phyloP scores from a whole-genome alignment of 169 alveolate species.

The Plasmodium billcollinsi region DNA sequence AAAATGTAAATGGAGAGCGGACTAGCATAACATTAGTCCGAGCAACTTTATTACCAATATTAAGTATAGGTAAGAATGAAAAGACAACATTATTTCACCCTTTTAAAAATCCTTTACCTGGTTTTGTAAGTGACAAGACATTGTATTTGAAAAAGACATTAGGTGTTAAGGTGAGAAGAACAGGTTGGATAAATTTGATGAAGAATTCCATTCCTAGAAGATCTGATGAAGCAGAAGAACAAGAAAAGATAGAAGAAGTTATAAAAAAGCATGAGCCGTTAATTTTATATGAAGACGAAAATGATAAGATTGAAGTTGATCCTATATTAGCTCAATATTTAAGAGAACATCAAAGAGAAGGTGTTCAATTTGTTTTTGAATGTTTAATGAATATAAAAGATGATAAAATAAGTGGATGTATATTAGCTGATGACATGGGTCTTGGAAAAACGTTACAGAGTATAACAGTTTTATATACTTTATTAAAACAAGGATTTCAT shows the following conservation, averaged over 20 bases:
- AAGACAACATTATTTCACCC: constrained; percentile 69
- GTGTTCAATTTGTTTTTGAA: constrained; percentile 92
- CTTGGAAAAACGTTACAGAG: constrained; percentile 93
- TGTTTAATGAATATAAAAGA: constrained; percentile 93
- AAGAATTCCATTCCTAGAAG: constrained; percentile 42
- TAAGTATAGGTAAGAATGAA: constrained; percentile 57
- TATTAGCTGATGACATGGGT: constrained; percentile 95
- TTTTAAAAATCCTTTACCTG: constrained; percentile 62
- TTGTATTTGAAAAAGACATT: constrained; percentile 33
- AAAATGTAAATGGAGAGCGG: constrained; percentile 14
- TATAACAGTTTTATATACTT: constrained; percentile 92
- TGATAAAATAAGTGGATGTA: constrained; percentile 92
- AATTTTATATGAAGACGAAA: constrained; percentile 51
- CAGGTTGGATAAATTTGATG: constrained; percentile 59
- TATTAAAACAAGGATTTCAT: constrained; percentile 89
- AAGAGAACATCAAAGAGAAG: constrained; percentile 92
- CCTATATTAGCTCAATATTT: constrained; percentile 81
- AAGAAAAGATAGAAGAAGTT: constrained; percentile 16
- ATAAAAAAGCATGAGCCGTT: constrained; percentile 32
- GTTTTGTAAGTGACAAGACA: constrained; percentile 45
- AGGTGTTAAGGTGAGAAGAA: constrained; percentile 55
- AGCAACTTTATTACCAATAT: constrained; percentile 61
- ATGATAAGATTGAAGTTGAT: constrained; percentile 78
- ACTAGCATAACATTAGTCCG: constrained; percentile 54
- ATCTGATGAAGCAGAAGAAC: constrained; percentile 53